phyloP scores from a whole-genome alignment of 1,284 basidiomycete genomes.

The Trametes sp. region DNA sequence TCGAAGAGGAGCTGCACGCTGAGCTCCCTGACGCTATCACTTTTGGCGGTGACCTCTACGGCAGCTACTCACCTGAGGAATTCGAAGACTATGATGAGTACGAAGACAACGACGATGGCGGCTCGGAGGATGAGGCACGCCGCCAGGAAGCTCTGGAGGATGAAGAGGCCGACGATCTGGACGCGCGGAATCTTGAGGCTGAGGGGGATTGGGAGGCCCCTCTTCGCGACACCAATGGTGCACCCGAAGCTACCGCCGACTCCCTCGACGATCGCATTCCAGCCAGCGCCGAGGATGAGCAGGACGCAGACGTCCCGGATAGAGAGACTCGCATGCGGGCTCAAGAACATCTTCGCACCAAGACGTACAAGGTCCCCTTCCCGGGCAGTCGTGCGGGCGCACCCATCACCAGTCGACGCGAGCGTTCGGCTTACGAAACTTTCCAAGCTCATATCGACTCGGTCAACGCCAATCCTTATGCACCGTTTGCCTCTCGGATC shows the following conservation, averaged over 20 bases:
- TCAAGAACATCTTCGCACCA: not conserved
- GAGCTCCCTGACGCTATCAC: too few species aligned
- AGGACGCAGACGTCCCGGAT: not conserved
- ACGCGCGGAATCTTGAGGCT: not conserved
- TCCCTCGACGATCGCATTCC: too few species aligned
- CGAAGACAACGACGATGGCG: not conserved
- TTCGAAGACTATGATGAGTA: slow-evolving; percentile 10
- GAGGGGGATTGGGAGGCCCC: too few species aligned
- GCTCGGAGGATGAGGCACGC: not conserved
- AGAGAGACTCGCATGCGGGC: not conserved
- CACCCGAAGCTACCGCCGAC: too few species aligned
- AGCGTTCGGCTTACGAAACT: not conserved
- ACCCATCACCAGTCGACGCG: not conserved
- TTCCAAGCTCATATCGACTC: not conserved
- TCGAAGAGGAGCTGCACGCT: not conserved
- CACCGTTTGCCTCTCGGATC: slow-evolving; percentile 1
- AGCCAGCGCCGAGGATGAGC: too few species aligned
- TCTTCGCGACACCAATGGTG: too few species aligned
- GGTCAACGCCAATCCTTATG: not conserved
- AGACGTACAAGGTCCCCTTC: not conserved
- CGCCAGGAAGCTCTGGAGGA: not conserved
- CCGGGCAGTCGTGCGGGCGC: not conserved
- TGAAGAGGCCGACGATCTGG: not conserved
- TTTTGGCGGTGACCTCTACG: slow-evolving; percentile 14
- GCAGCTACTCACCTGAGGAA: not conserved